These are phyloP conservation scores for Globisporangium abappressorium DNA, from an alignment of 352 stramenopile species.

Conservation along the genomic window DNA sequence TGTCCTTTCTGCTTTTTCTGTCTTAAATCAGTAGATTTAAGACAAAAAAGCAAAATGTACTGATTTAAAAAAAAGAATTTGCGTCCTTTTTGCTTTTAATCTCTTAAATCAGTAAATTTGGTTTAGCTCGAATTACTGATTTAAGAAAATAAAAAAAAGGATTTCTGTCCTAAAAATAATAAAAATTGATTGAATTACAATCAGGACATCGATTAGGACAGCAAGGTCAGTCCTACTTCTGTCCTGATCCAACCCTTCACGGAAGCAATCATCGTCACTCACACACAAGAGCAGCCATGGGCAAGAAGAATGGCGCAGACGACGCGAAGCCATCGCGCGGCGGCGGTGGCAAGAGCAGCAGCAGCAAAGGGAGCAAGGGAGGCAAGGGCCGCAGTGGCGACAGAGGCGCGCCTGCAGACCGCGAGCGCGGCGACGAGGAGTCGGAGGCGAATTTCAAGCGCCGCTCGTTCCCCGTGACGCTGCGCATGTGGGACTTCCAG, in stretches of 20 bases:
- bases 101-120: too few species aligned
- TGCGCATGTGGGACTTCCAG: conserved; percentile 96
- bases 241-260: neutral
- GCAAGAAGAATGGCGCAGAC: conserved; percentile 20
- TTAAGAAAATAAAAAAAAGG: too few species aligned
- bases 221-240: too few species aligned
- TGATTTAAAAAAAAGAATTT: too few species aligned
- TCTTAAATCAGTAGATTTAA: too few species aligned
- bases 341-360: conserved; percentile 11
- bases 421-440: conserved; percentile 53
- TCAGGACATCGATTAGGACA: too few species aligned
- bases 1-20: too few species aligned
- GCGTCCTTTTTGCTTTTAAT: too few species aligned
- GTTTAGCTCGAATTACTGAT: too few species aligned
- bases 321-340: conserved; percentile 11
- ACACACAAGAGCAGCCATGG: conserved; percentile 3
- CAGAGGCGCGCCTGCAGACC: conserved; percentile 14
- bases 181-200: too few species aligned
- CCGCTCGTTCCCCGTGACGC: conserved; percentile 70
- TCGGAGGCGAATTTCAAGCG: conserved; percentile 61
- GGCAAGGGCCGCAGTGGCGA: conserved; percentile 17
- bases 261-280: neutral
- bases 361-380: conserved; percentile 1
- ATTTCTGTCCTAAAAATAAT: too few species aligned
- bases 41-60: too few species aligned